Evolutionary conservation across 345 rosid species (phyloP).

Genomic region (Populus deltoides): DNA sequence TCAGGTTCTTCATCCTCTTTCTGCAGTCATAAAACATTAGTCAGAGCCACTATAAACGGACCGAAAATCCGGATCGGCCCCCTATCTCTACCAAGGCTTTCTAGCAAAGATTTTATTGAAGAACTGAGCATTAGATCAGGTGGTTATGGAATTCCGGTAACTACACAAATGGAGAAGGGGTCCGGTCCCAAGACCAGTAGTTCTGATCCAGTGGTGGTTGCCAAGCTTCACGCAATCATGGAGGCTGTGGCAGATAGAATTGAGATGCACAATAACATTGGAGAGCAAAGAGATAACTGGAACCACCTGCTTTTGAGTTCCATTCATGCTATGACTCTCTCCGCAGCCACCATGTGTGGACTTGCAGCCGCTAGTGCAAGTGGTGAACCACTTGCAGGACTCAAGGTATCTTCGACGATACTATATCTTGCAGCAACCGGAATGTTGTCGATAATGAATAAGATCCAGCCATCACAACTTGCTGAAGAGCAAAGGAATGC

Average conservation of each 20-base stretch:
- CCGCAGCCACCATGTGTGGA: conserved; percentile 52
- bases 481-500: conserved; percentile 64
- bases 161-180: too few species aligned
- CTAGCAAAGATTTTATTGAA: too few species aligned
- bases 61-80: conserved; percentile 12
- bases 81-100: conserved; percentile 19
- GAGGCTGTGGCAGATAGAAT: too few species aligned
- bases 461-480: conserved; percentile 58
- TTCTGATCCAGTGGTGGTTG: too few species aligned
- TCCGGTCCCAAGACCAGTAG: too few species aligned
- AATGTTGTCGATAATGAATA: conserved; percentile 43
- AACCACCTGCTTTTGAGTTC: conserved; percentile 48
- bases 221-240: too few species aligned
- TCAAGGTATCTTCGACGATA: conserved; percentile 39
- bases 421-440: conserved; percentile 42
- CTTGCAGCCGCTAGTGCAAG: conserved; percentile 23
- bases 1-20: conserved; percentile 1
- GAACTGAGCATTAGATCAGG: too few species aligned
- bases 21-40: background rate
- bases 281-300: conserved; percentile 54
- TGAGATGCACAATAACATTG: conserved; percentile 56
- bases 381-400: conserved; percentile 13
- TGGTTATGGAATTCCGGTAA: too few species aligned
- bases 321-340: conserved; percentile 43
- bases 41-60: conserved; percentile 12